Evolutionary conservation across 2,329 filamentous ascomycete genomes (phyloP), one percentile per base, ranked within the genome.

Genomic region (Ascochyta viciae-villosae): DNA sequence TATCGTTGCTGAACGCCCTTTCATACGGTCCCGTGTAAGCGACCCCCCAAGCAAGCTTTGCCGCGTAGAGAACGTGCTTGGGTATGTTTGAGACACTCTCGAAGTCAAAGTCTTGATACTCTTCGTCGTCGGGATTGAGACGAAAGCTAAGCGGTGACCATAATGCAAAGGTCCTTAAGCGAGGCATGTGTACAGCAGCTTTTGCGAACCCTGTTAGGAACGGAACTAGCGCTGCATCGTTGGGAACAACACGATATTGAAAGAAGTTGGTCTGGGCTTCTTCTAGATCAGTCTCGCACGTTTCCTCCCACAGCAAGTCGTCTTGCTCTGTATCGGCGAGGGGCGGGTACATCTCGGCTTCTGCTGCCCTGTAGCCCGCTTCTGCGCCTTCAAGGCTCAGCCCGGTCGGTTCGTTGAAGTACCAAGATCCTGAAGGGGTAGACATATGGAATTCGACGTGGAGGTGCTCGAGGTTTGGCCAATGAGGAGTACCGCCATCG

Each of bases 401-500:
- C 6, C 60, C 60, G 5, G 48, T 34, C 12, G 57, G 63, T 19
- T 56, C 63, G 7, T 56, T 7, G 34, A 67, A 67, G 37, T 66
- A 67, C 60, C 61, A 67, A 6, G 16, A 10, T n/a, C 64, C 65
- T 8, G 58, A 64, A 3, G 64, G 61, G 12, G 24, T 45, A 4
- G 29, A 48, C 15, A 56, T 51, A 35, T 62, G 54, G 44, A 66
- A 64, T 42, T 53, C 44, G 35, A 65, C 47, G 12, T 13, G 15
- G 8, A 68, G 42, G n/a, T 38, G 54, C 40, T 64, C 43, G 8
- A 68, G 55, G 39, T 63, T 60, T n/a, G 62, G 62, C 59, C 64
- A 66, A 13, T 33, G 24, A 23, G 61, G 54, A 6, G 23, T 43
- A 15, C 19, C 34, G 16, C 46, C 40, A 46, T 59, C 54, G 3